phyloP scores from a whole-genome alignment of 2,329 filamentous ascomycete genomes.

The Paecilomyces formosus region DNA sequence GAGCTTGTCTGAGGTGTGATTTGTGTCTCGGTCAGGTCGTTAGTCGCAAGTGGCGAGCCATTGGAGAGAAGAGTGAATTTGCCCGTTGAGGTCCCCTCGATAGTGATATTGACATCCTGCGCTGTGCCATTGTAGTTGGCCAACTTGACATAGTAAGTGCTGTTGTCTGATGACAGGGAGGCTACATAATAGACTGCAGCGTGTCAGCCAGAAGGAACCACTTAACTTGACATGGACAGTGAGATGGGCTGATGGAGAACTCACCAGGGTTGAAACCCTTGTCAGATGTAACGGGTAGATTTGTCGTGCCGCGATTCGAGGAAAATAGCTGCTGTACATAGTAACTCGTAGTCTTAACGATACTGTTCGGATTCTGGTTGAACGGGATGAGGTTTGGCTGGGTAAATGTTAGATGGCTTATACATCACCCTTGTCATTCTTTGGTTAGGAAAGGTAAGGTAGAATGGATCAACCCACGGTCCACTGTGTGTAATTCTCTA shows the following conservation, averaged over 20 bases:
- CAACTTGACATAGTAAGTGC: constrained; percentile 1
- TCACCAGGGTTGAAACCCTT: neutral
- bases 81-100: neutral
- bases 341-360: constrained; percentile 26
- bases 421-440: neutral
- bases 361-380: constrained; percentile 17
- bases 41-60: neutral
- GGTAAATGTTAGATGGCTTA: neutral
- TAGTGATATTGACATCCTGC: neutral
- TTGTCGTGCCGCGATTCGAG: constrained; percentile 20
- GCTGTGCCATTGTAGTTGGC: neutral
- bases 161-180: neutral
- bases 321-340: constrained; percentile 30
- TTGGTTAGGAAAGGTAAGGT: neutral
- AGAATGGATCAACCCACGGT: constrained; percentile 16
- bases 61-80: neutral
- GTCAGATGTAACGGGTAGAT: constrained; percentile 16
- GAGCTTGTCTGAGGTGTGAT: neutral
- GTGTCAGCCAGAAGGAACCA: neutral
- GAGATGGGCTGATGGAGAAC: neutral
- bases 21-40: neutral
- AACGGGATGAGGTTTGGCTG: constrained; percentile 27
- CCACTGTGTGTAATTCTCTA: constrained; percentile 27
- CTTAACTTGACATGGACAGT: neutral
- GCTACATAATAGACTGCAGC: neutral